Evolutionary conservation across 164 flowering plant genomes (phyloP).

Genomic region (Kalanchoe fedtschenkoi): DNA sequence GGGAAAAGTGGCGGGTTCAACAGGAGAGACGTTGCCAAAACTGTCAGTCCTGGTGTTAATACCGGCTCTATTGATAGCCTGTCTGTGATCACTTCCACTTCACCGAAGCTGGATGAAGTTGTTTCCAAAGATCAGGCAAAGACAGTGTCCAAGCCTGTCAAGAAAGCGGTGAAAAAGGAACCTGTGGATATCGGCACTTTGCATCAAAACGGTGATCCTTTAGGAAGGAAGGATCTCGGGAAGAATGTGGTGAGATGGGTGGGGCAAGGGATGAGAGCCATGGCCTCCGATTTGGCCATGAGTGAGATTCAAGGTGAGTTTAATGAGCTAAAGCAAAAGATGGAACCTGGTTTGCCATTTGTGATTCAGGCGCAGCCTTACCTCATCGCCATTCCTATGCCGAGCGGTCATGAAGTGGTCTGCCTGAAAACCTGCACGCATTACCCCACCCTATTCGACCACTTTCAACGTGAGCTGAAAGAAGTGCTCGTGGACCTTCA

Average conservation of each 20-base stretch:
- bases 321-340: constrained; percentile 41
- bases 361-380: constrained; percentile 81
- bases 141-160: not conserved
- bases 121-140: not conserved
- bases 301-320: constrained; percentile 70
- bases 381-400: constrained; percentile 77
- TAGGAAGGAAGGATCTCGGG: constrained; percentile 70
- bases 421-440: constrained; percentile 81
- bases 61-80: not conserved
- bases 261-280: constrained; percentile 61
- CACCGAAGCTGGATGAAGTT: not conserved
- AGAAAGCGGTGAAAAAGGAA: not conserved
- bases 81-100: not conserved
- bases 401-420: constrained; percentile 59
- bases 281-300: constrained; percentile 65
- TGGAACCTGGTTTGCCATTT: constrained; percentile 71
- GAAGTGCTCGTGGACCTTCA: constrained; percentile 56
- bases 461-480: constrained; percentile 80
- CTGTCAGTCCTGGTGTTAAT: not conserved
- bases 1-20: not conserved
- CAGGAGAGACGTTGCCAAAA: not conserved
- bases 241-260: constrained; percentile 75
- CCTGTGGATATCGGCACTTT: constrained; percentile 14
- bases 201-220: constrained; percentile 60
- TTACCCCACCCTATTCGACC: constrained; percentile 81